These are phyloP conservation scores for Aspergillus melleus DNA, from an alignment of 2,329 filamentous ascomycete genomes.

Conservation along the genomic window DNA sequence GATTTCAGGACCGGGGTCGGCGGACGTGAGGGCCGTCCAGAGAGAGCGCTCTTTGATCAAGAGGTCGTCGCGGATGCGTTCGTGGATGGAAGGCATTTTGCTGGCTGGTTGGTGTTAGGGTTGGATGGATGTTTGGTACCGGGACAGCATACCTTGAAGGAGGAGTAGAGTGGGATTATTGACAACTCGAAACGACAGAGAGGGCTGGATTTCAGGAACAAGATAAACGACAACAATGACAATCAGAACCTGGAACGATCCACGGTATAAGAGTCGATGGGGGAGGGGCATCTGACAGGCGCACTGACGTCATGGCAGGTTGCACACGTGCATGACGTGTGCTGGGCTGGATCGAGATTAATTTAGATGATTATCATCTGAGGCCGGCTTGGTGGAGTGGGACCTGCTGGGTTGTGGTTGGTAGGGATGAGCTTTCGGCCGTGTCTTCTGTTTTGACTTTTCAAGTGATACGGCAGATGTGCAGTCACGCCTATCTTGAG, in stretches of 20 bases:
- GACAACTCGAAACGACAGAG: too few species aligned
- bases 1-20: constrained; percentile 35
- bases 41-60: constrained; percentile 36
- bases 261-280: neutral
- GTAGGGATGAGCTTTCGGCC: neutral
- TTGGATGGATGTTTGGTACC: neutral
- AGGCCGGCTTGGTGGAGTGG: too few species aligned
- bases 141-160: neutral
- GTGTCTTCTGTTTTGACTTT: neutral
- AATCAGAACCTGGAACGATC: neutral
- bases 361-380: neutral
- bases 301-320: constrained; percentile 6
- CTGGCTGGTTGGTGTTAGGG: neutral
- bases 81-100: constrained; percentile 38
- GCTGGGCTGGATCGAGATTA: neutral
- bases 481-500: too few species aligned
- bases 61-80: constrained; percentile 38
- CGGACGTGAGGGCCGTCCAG: constrained; percentile 40
- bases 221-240: neutral
- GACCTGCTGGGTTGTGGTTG: neutral
- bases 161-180: too few species aligned
- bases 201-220: neutral
- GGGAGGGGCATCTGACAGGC: neutral
- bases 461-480: too few species aligned
- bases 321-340: constrained; percentile 11